Conservation (phyloP, 2,329 filamentous ascomycete genomes). For the Trichoderma sp. region DNA sequence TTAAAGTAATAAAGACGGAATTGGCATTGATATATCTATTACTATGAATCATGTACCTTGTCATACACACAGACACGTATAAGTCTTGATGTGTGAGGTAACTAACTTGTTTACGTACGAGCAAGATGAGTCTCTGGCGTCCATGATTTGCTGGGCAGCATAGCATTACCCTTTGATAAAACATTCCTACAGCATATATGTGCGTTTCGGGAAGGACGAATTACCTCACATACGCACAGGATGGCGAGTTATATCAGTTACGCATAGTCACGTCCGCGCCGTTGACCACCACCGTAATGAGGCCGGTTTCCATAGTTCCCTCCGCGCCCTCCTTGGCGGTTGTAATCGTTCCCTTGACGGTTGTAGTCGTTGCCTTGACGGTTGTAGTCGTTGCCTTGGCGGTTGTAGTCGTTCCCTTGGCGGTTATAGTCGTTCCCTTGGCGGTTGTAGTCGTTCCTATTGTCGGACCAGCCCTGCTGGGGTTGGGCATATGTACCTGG, state of each 20-base stretch:
- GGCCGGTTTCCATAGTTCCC: not conserved
- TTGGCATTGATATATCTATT: conserved; percentile 26
- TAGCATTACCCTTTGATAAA: not conserved
- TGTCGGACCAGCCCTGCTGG: not conserved
- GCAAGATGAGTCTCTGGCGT: not conserved
- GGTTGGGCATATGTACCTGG: not conserved
- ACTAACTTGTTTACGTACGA: not conserved
- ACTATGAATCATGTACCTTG: not conserved
- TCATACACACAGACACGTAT: not conserved
- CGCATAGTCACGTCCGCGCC: not conserved
- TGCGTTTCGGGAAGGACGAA: not conserved
- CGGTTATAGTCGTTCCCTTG: not conserved
- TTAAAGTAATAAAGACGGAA: not conserved
- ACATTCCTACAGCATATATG: not conserved
- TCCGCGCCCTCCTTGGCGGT: not conserved
- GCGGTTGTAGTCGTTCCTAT: not conserved
- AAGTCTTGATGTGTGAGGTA: not conserved
- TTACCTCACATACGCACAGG: not conserved
- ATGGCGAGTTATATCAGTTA: not conserved
- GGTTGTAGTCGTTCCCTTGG: not conserved
- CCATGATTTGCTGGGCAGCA: not conserved
- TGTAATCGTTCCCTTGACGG: too few species aligned
- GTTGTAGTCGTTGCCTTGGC: not conserved
- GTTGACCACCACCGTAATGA: not conserved
- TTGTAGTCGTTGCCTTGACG: too few species aligned